Evolutionary conservation across 202 grass and related monocot species (phyloP).

Genomic region (Setaria italica): DNA sequence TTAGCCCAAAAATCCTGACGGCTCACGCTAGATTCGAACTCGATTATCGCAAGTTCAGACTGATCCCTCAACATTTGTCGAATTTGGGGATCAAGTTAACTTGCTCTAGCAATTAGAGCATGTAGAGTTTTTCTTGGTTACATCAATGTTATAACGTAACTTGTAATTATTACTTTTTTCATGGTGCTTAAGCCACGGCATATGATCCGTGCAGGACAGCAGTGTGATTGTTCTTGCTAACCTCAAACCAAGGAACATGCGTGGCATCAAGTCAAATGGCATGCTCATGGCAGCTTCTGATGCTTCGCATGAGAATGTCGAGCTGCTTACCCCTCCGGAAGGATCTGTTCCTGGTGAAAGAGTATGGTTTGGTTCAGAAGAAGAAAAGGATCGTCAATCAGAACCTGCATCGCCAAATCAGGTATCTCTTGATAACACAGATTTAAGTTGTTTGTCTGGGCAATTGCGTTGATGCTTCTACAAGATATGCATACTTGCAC

Average conservation of each 20-base stretch:
- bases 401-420: constrained; percentile 85
- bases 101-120: background rate
- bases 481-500: constrained; percentile 2
- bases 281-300: constrained; percentile 99
- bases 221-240: constrained; percentile 93
- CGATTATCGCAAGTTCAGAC: background rate
- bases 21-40: background rate
- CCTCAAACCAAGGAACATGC: constrained; percentile 95
- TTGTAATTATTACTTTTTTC: background rate
- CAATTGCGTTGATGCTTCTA: background rate
- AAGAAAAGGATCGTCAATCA: constrained; percentile 68
- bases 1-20: background rate
- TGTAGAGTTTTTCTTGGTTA: background rate
- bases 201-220: constrained; percentile 61
- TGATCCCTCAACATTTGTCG: too few relatives aligned
- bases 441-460: background rate
- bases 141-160: background rate
- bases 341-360: constrained; percentile 84
- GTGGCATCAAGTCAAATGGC: constrained; percentile 94
- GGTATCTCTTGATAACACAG: constrained; percentile 48
- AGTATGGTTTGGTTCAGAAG: constrained; percentile 91
- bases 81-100: background rate
- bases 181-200: background rate
- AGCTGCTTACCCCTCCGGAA: constrained; percentile 88
- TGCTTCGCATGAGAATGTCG: constrained; percentile 82